Conservation (phyloP, 1,139 yeast species). For the Suhomyces taliae region DNA sequence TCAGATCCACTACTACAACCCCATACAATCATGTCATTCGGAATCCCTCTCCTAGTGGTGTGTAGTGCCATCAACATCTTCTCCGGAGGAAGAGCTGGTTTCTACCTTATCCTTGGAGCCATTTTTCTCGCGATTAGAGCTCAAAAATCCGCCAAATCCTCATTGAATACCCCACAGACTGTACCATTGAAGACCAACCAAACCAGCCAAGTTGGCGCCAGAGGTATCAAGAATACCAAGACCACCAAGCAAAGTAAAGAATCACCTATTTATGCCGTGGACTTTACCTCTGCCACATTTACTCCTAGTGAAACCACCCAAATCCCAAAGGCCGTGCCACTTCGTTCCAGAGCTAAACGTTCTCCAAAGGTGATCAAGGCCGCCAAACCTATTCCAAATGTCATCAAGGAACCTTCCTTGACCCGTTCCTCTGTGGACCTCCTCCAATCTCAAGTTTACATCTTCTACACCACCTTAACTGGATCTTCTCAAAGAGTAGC, state of each 20-base stretch:
- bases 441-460: slow-evolving; percentile 49
- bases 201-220: neutral
- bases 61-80: slow-evolving; percentile 4
- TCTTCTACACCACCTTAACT: slow-evolving; percentile 83
- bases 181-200: too few relatives aligned
- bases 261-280: slow-evolving; percentile 45
- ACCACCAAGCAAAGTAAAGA: slow-evolving; percentile 11
- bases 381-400: slow-evolving; percentile 23
- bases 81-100: slow-evolving; percentile 6
- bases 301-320: slow-evolving; percentile 26
- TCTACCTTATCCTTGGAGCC: slow-evolving; percentile 1
- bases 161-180: neutral
- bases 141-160: neutral
- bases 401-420: slow-evolving; percentile 22
- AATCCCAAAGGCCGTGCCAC: slow-evolving; percentile 21
- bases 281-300: slow-evolving; percentile 41
- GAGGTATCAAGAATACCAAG: neutral
- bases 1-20: neutral
- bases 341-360: slow-evolving; percentile 26
- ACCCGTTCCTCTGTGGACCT: slow-evolving; percentile 34
- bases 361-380: slow-evolving; percentile 44
- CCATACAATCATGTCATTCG: slow-evolving; percentile 1
- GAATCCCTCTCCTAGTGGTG: slow-evolving; percentile 5
- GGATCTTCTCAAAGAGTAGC: slow-evolving; percentile 81
- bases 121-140: slow-evolving; percentile 1